Conservation (phyloP, 257 asterid genomes). For the Ehretia macrophylla region DNA sequence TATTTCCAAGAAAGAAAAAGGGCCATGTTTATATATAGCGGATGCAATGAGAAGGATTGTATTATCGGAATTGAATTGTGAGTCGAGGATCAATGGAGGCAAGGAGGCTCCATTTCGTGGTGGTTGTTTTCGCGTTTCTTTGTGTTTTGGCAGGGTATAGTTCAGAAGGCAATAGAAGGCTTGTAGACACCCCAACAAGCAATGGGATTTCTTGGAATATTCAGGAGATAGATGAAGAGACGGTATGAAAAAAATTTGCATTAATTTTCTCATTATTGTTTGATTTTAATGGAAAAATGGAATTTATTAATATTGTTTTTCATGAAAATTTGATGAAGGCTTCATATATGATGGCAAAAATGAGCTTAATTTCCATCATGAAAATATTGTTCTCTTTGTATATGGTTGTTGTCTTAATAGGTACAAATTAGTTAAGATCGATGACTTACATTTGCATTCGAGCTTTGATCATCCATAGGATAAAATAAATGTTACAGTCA, state of each 20-base stretch:
- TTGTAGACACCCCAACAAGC: slow-evolving; percentile 27
- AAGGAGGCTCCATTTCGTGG: slow-evolving; percentile 32
- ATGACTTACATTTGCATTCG: background rate
- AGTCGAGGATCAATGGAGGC: slow-evolving; percentile 45
- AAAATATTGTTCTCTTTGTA: too few species aligned
- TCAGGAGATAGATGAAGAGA: slow-evolving; percentile 23
- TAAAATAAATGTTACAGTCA: too few species aligned
- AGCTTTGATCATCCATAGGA: too few species aligned
- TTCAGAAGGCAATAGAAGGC: slow-evolving; percentile 53
- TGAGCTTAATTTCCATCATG: background rate
- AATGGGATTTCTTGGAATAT: slow-evolving; percentile 17
- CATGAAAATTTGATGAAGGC: background rate
- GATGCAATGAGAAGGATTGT: slow-evolving; percentile 34
- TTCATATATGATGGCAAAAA: background rate
- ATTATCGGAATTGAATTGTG: slow-evolving; percentile 24
- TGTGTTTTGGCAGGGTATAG: slow-evolving; percentile 44
- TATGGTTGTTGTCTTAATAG: background rate
- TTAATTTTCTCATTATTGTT: background rate
- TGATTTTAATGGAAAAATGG: background rate
- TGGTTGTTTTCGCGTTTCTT: slow-evolving; percentile 48
- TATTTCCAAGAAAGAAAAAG: background rate
- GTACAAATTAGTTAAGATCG: background rate
- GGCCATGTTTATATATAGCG: slow-evolving; percentile 28
- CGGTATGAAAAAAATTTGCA: slow-evolving; percentile 25
- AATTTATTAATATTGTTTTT: background rate